Evolutionary conservation across 1,284 basidiomycete species (phyloP).

Genomic region (Neonothopanus nambi): DNA sequence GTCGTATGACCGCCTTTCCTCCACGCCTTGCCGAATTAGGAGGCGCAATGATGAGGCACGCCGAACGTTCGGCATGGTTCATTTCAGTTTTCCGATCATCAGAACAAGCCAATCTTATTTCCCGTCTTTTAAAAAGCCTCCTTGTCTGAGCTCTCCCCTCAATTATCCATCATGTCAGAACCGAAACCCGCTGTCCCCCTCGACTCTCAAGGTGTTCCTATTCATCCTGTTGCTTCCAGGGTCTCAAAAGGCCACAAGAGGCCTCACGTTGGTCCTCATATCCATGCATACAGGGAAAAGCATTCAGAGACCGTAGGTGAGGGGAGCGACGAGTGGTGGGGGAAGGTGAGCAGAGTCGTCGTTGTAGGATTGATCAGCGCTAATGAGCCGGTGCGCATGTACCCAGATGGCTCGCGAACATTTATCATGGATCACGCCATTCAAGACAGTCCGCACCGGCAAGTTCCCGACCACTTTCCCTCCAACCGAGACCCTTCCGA

Average conservation of each 20-base stretch:
- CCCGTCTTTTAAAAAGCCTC: not conserved
- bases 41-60: no score
- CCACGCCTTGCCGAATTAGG: no score
- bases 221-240: slow-evolving; percentile 70
- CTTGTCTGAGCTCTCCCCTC: not conserved
- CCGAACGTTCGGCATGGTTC: no score
- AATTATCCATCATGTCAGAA: not conserved
- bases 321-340: slow-evolving; percentile 86
- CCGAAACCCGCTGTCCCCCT: not conserved
- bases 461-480: slow-evolving; percentile 37
- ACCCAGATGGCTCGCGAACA: slow-evolving; percentile 75
- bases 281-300: slow-evolving; percentile 66
- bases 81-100: no score
- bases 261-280: slow-evolving; percentile 78
- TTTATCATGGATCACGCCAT: slow-evolving; percentile 90
- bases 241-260: slow-evolving; percentile 57
- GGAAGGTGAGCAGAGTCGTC: slow-evolving; percentile 52
- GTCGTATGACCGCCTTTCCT: no score
- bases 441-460: slow-evolving; percentile 87
- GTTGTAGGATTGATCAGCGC: no score
- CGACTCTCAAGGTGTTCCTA: slow-evolving; percentile 14
- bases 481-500: slow-evolving; percentile 23
- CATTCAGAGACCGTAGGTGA: slow-evolving; percentile 76
- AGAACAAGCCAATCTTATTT: not conserved
- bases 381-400: not conserved